These are phyloP conservation scores for Cadophora gregata DNA, from an alignment of 2,329 filamentous ascomycete species.

Conservation along the genomic window DNA sequence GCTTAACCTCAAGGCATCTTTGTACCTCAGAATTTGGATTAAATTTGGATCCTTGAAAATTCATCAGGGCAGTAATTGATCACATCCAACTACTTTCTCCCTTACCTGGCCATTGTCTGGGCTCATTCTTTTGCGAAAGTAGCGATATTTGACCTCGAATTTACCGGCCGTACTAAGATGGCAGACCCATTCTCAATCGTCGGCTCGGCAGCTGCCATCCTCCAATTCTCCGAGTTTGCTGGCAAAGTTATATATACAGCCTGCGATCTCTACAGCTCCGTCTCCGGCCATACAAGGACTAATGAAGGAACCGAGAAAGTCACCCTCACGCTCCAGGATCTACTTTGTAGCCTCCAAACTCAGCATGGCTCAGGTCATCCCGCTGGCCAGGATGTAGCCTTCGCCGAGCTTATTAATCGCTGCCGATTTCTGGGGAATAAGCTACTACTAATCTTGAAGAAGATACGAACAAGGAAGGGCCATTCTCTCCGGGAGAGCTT, in stretches of 20 bases:
- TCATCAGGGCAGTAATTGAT: too few relatives aligned
- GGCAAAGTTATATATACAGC: not conserved
- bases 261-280: not conserved
- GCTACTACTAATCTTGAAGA: not conserved
- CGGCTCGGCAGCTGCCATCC: not conserved
- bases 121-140: not conserved
- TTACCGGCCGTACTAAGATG: not conserved
- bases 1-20: not conserved
- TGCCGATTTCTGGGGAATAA: not conserved
- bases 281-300: not conserved
- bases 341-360: not conserved
- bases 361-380: not conserved
- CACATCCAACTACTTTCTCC: not conserved
- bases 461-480: not conserved
- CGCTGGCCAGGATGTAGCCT: not conserved
- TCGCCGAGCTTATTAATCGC: not conserved
- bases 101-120: not conserved
- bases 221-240: not conserved
- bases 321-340: not conserved
- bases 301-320: not conserved
- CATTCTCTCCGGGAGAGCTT: not conserved
- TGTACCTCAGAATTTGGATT: not conserved
- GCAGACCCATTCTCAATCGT: not conserved
- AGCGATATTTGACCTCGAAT: not conserved
- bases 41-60: not conserved